Evolutionary conservation across 352 stramenopile genomes (phyloP).

Genomic region (Globisporangium yorkense): DNA sequence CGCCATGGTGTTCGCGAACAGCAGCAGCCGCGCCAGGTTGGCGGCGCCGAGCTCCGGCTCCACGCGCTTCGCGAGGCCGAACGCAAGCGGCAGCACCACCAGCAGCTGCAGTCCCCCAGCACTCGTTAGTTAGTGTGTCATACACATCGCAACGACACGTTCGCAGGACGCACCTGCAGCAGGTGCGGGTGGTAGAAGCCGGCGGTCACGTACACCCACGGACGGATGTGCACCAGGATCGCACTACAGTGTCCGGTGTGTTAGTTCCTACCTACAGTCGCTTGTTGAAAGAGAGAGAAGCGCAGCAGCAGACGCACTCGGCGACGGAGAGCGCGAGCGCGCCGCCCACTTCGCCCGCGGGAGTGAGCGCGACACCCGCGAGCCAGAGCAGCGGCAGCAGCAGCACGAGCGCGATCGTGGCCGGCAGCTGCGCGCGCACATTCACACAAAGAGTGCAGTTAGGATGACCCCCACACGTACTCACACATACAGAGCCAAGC

Average conservation of each 20-base stretch:
- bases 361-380: constrained; percentile 68
- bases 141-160: background rate
- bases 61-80: constrained; percentile 70
- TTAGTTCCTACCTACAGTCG: too few species aligned
- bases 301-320: constrained; percentile 37
- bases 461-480: background rate
- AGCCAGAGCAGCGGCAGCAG: constrained; percentile 64
- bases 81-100: constrained; percentile 53
- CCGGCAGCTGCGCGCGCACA: constrained; percentile 41
- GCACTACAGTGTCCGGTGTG: constrained; percentile 26
- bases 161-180: constrained; percentile 35
- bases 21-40: constrained; percentile 56
- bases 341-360: constrained; percentile 53
- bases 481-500: too few species aligned
- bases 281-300: too few species aligned
- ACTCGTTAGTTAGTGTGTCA: background rate
- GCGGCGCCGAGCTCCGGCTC: constrained; percentile 63
- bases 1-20: constrained; percentile 69
- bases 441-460: too few species aligned
- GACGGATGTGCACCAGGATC: constrained; percentile 80
- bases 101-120: constrained; percentile 32
- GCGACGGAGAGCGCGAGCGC: constrained; percentile 74
- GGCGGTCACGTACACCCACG: constrained; percentile 81
- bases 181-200: constrained; percentile 83
- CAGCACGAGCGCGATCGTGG: constrained; percentile 58